A percentile compares a stretch with the other conserved stretches of the same genome.
These are phyloP conservation scores for Durio zibethinus DNA, from an alignment of 345 rosid species.

Conservation along the genomic window DNA sequence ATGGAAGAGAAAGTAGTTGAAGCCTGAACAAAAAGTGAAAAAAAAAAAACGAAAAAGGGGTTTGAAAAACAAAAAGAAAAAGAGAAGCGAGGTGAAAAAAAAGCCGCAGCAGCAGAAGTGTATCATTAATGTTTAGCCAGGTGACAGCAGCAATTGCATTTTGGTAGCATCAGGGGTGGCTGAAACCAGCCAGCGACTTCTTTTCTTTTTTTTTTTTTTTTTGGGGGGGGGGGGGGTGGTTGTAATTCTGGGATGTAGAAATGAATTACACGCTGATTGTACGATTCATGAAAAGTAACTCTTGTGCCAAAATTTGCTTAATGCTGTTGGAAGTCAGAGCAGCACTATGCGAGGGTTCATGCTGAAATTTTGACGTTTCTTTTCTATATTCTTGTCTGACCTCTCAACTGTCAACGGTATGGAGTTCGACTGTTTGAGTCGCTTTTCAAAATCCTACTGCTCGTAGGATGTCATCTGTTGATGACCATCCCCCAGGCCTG, in stretches of 20 bases:
- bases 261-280: conserved; percentile 49
- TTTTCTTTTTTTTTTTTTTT: conserved; percentile 34
- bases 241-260: conserved; percentile 50
- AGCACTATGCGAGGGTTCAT: no score
- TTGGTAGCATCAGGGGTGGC: conserved; percentile 39
- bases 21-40: conserved; percentile 17
- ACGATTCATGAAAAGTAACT: conserved; percentile 26
- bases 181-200: conserved; percentile 24
- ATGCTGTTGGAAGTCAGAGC: no score
- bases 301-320: neutral
- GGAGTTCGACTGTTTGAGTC: no score
- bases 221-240: no score
- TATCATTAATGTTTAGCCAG: conserved; percentile 38
- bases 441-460: no score
- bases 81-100: no score
- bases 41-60: neutral
- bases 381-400: no score
- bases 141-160: conserved; percentile 34
- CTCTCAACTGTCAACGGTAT: no score
- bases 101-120: conserved; percentile 19
- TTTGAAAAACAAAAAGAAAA: neutral
- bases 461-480: no score
- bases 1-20: conserved; percentile 43
- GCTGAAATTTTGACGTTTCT: no score
- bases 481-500: no score